These are phyloP conservation scores for Leptomonas seymouri DNA, from an alignment of 208 protist species.

Conservation along the genomic window DNA sequence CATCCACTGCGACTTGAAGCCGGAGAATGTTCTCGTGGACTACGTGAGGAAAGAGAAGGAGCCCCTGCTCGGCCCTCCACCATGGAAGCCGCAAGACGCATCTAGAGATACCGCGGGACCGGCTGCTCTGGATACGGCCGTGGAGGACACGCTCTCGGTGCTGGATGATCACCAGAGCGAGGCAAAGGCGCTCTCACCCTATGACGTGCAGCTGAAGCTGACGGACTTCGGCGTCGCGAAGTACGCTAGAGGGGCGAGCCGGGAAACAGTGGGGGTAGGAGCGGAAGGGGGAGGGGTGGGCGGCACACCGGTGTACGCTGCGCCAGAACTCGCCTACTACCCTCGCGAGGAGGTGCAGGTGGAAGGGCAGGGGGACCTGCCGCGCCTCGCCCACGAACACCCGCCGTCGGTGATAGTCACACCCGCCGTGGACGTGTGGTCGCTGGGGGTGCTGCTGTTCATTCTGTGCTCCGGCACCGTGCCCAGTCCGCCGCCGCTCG, in stretches of 20 bases:
- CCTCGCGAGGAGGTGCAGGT: background rate
- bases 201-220: slow-evolving; percentile 58
- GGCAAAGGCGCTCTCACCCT: slow-evolving; percentile 42
- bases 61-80: background rate
- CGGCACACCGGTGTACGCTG: slow-evolving; percentile 69
- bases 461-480: slow-evolving; percentile 73
- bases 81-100: background rate
- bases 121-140: background rate
- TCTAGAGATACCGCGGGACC: background rate
- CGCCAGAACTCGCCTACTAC: slow-evolving; percentile 54
- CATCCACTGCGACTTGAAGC: slow-evolving; percentile 98
- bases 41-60: background rate
- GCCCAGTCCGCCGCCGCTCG: slow-evolving; percentile 33
- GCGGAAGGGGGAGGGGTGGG: slow-evolving; percentile 22
- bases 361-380: background rate
- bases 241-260: slow-evolving; percentile 37
- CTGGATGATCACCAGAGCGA: slow-evolving; percentile 49
- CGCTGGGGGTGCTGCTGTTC: slow-evolving; percentile 75
- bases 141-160: slow-evolving; percentile 24
- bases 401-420: slow-evolving; percentile 10
- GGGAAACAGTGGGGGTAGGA: slow-evolving; percentile 13
- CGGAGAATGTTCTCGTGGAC: slow-evolving; percentile 94
- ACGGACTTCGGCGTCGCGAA: slow-evolving; percentile 84
- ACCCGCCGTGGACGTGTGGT: slow-evolving; percentile 69
- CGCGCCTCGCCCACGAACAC: background rate